Percentiles rank a stretch among this genome's conserved stretches.
Evolutionary conservation across 495 filamentous ascomycete genomes (phyloP).

Genomic region (Daldinia vernicosa): DNA sequence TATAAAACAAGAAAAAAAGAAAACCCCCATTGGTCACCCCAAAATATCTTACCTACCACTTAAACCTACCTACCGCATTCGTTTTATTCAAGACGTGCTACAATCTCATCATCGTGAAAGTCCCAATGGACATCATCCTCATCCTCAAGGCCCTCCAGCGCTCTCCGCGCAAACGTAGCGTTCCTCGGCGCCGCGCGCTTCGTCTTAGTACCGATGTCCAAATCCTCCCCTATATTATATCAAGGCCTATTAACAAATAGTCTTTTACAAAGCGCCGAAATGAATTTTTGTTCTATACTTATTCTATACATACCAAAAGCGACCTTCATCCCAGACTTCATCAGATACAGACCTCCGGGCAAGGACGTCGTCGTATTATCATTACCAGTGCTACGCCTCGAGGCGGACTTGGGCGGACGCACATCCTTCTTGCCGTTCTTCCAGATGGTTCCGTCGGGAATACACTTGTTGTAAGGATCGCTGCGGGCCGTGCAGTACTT

Average conservation of each 20-base stretch:
- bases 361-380: background rate
- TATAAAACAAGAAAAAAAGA: no score
- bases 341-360: background rate
- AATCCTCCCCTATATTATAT: background rate
- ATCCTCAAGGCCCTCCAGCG: background rate
- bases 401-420: background rate
- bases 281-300: no score
- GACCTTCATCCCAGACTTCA: background rate
- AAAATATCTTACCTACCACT: background rate
- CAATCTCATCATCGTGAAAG: background rate
- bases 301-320: background rate
- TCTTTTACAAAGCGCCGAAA: no score
- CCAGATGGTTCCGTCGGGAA: background rate
- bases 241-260: background rate
- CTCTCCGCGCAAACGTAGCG: background rate
- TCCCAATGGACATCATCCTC: background rate
- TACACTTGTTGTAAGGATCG: background rate
- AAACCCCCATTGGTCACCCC: no score
- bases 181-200: background rate
- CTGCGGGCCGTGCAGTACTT: background rate
- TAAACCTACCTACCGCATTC: background rate
- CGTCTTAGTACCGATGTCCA: background rate
- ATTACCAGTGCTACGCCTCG: background rate
- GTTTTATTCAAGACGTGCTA: background rate
- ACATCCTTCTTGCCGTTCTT: background rate